These are phyloP conservation scores for Malassezia nana DNA, from an alignment of 1,284 basidiomycete species.

Conservation along the genomic window DNA sequence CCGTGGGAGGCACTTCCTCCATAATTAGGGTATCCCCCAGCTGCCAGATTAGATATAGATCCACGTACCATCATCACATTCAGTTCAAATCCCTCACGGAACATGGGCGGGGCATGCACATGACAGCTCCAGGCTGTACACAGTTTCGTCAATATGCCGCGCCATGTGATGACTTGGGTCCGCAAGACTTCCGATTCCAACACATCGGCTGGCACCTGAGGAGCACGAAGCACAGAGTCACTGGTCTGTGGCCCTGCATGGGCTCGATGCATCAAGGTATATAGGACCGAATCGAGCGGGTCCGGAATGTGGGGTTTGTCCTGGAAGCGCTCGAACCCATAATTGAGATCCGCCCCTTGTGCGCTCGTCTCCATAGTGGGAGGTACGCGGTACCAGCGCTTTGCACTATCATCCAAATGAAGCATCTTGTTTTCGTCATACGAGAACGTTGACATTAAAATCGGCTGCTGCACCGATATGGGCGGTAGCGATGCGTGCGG, in stretches of 20 bases:
- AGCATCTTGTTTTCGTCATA: conserved; percentile 9
- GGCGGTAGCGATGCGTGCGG: not conserved
- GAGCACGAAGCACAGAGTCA: conserved; percentile 2
- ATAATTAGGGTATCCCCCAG: conserved; percentile 62
- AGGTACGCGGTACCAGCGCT: conserved; percentile 15
- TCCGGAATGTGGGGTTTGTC: conserved; percentile 51
- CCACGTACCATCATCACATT: conserved; percentile 29
- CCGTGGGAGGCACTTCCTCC: conserved; percentile 56
- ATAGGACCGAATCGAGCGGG: conserved; percentile 21
- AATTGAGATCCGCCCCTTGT: conserved; percentile 38
- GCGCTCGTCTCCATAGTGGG: conserved; percentile 8
- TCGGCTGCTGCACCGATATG: conserved; percentile 13
- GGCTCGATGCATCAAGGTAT: conserved; percentile 15
- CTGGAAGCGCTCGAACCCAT: conserved; percentile 56
- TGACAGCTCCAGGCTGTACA: conserved; percentile 27
- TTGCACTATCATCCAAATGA: conserved; percentile 9
- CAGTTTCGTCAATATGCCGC: conserved; percentile 79
- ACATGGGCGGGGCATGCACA: conserved; percentile 15
- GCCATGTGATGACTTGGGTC: conserved; percentile 63
- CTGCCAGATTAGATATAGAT: conserved; percentile 2
- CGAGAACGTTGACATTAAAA: conserved; percentile 13
- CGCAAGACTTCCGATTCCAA: conserved; percentile 28
- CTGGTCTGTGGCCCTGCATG: not conserved
- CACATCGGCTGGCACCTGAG: conserved; percentile 2
- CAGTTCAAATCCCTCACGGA: conserved; percentile 49